phyloP scores from a whole-genome alignment of 2,329 filamentous ascomycete genomes.

The Pestalotiopsis sp. region DNA sequence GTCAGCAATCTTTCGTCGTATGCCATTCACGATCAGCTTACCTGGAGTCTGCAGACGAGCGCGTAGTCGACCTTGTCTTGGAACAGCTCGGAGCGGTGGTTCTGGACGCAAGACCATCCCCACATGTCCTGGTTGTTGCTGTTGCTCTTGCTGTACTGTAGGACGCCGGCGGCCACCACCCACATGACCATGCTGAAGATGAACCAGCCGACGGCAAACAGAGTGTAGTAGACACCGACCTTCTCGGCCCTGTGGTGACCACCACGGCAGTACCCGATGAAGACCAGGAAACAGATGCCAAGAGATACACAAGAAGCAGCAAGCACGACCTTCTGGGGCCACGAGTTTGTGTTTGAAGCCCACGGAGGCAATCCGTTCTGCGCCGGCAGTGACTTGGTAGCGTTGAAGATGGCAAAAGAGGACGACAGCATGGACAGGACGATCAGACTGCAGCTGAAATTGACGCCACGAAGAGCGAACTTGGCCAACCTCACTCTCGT shows the following conservation, averaged over 20 bases:
- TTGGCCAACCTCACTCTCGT: slow-evolving; percentile 90
- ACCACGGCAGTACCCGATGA: slow-evolving; percentile 84
- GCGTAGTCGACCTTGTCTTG: slow-evolving; percentile 82
- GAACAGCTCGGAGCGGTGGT: slow-evolving; percentile 78
- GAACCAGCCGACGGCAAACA: slow-evolving; percentile 93
- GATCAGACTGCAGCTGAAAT: slow-evolving; percentile 96
- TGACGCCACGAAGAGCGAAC: slow-evolving; percentile 90
- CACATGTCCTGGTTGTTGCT: slow-evolving; percentile 86
- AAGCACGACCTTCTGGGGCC: slow-evolving; percentile 88
- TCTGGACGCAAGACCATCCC: slow-evolving; percentile 97
- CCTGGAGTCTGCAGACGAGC: slow-evolving; percentile 87
- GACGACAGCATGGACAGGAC: slow-evolving; percentile 87
- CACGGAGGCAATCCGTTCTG: slow-evolving; percentile 85
- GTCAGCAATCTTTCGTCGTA: background rate
- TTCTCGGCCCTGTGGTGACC: slow-evolving; percentile 91
- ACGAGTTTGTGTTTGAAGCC: slow-evolving; percentile 77
- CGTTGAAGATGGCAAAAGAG: slow-evolving; percentile 91
- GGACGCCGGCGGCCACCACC: slow-evolving; percentile 81
- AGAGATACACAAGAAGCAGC: slow-evolving; percentile 81
- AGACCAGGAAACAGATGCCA: slow-evolving; percentile 75
- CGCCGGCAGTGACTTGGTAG: slow-evolving; percentile 73
- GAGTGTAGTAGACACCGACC: slow-evolving; percentile 91
- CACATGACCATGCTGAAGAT: slow-evolving; percentile 92
- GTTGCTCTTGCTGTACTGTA: slow-evolving; percentile 77
- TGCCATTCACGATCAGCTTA: slow-evolving; percentile 40